Evolutionary conservation across 768 basidiomycete species (phyloP), one percentile per base, ranked within the genome.

Genomic region (Lepiota brunneoincarnata): DNA sequence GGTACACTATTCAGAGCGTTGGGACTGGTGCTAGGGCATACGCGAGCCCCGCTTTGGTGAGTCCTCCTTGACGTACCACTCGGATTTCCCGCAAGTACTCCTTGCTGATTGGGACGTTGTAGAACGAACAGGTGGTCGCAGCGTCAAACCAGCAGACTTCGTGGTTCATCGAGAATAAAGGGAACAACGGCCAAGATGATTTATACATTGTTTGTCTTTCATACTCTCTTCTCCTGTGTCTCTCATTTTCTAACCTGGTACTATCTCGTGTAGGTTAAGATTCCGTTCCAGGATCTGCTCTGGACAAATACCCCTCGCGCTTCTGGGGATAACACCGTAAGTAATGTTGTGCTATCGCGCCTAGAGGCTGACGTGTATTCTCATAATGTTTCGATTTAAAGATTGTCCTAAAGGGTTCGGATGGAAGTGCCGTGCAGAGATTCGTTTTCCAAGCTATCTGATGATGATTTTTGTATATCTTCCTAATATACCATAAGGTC

Each of bases 301-400:
- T 54, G 53, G 53, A 54, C 53, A 1, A 47, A 34, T 41, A 54
- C 53, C 14, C 53, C 45, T 14, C 21, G 53, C 6, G 14, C 2
- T 31, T 24, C 11, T 4, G 11, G 6, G 17, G 53, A 54, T 21
- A 46, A 54, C 18, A 26, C 20, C 15, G 53, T 54, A 17, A 48
- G 53, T 36, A 35, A 47, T 14, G 20, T 11, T 14, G 10, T 14
- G 14, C 20, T 14, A 18, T 6, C 34, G 28, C 2, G 17, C n/a
- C 12, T 21, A 28, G n/a, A 34, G 3, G 11, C 31, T n/a, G 2
- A 44, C 12, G 28, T 3, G 1, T 31, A 17, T 23, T 38, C 20
- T n/a, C 15, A 24, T 12, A 2, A 34, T 20, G n/a, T 20, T 26
- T 14, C 24, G 23, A 26, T 26, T 49, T 6, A 14, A n/a, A 49